Evolutionary conservation across 305 asterid genomes (phyloP).

Genomic region (Stenogyne calaminthoides): DNA sequence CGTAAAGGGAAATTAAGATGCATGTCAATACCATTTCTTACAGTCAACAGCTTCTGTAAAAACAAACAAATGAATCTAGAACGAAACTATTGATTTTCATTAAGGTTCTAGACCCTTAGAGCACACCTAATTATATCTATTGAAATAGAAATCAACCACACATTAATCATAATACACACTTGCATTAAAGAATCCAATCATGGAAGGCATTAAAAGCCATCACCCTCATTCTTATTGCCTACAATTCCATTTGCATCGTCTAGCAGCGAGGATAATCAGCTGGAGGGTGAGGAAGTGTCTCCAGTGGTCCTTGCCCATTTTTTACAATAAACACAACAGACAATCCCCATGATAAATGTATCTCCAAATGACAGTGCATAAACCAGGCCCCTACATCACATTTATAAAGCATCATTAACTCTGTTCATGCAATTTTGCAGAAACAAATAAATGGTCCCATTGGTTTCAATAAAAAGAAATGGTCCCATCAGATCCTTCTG

Average conservation of each 20-base stretch:
- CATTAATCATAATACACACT: slow-evolving; percentile 35
- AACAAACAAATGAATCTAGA: background rate
- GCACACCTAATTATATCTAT: slow-evolving; percentile 3
- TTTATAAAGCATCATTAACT: slow-evolving; percentile 13
- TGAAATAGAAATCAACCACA: slow-evolving; percentile 21
- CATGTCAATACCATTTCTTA: background rate
- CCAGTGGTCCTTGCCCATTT: slow-evolving; percentile 63
- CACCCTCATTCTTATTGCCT: slow-evolving; percentile 27
- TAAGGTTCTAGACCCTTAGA: slow-evolving; percentile 23
- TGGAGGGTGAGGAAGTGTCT: slow-evolving; percentile 72
- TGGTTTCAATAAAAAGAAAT: no score
- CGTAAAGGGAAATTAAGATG: background rate
- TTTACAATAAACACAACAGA: slow-evolving; percentile 56
- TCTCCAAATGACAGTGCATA: slow-evolving; percentile 59
- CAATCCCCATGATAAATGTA: slow-evolving; percentile 70
- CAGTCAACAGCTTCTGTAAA: background rate
- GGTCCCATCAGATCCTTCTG: background rate
- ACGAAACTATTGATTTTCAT: slow-evolving; percentile 13
- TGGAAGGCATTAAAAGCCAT: slow-evolving; percentile 13
- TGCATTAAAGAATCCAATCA: slow-evolving; percentile 34
- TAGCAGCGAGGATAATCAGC: slow-evolving; percentile 70
- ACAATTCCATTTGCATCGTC: slow-evolving; percentile 8
- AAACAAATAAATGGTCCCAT: no score
- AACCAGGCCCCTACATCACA: slow-evolving; percentile 65
- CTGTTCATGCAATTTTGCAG: background rate